phyloP scores from a whole-genome alignment of 2,329 filamentous ascomycete species.

The Rugonectria rugulosa region DNA sequence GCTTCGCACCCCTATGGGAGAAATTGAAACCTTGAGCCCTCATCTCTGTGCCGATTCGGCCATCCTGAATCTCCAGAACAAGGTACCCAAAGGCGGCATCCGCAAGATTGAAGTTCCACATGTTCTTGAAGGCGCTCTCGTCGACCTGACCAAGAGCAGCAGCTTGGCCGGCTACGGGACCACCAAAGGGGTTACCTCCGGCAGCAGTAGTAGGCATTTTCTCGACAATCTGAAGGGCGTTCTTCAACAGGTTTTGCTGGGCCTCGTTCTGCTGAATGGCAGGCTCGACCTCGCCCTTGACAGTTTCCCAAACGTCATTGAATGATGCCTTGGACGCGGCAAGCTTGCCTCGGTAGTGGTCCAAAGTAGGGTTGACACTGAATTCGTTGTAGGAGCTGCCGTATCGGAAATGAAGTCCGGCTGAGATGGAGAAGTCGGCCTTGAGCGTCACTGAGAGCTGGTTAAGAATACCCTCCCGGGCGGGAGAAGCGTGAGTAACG shows the following conservation, averaged over 20 bases:
- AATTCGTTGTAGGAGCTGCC: constrained; percentile 99
- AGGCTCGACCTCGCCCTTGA: constrained; percentile 93
- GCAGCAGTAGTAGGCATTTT: constrained; percentile 98
- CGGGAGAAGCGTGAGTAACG: constrained; percentile 95
- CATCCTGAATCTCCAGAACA: constrained; percentile 92
- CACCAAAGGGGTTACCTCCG: constrained; percentile 95
- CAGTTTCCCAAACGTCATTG: constrained; percentile 99
- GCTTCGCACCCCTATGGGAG: constrained; percentile 90
- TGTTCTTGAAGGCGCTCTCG: constrained; percentile 99
- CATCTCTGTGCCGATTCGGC: constrained; percentile 98
- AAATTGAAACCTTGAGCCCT: constrained; percentile 99
- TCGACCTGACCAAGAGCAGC: constrained; percentile 87
- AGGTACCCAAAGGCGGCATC: constrained; percentile 98
- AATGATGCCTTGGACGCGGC: constrained; percentile 98
- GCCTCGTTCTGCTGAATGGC: constrained; percentile 93
- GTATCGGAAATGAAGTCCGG: constrained; percentile 96
- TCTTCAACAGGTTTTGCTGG: constrained; percentile 89
- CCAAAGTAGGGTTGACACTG: constrained; percentile 95
- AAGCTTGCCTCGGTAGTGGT: constrained; percentile 98
- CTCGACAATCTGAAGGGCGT: constrained; percentile 91
- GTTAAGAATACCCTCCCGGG: constrained; percentile 94
- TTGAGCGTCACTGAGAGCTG: constrained; percentile 97
- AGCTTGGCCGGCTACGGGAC: constrained; percentile 75
- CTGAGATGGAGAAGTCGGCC: constrained; percentile 97
- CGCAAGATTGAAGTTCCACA: constrained; percentile 99